Conservation (phyloP, 2,329 filamentous ascomycete species). For the Diatrype stigma region DNA sequence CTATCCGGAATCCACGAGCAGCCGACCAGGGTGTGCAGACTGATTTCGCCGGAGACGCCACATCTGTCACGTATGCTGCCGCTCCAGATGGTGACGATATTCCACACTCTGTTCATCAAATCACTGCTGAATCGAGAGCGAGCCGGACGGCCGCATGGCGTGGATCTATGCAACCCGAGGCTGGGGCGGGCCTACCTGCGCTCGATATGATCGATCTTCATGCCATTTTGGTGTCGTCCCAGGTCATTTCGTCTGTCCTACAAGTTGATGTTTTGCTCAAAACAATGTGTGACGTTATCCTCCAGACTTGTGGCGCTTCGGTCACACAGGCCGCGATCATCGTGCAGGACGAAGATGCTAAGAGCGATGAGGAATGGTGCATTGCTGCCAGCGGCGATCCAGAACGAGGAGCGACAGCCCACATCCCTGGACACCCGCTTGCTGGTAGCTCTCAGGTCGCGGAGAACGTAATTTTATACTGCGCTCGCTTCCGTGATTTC, state of each 20-base stretch:
- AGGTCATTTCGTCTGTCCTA: conserved; percentile 74
- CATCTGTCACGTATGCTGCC: conserved; percentile 47
- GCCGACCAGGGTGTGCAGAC: conserved; percentile 66
- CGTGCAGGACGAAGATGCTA: conserved; percentile 60
- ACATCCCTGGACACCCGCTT: conserved; percentile 61
- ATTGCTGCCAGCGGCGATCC: conserved; percentile 71
- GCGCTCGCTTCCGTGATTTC: conserved; percentile 69
- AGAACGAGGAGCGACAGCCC: conserved; percentile 63
- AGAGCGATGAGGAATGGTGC: conserved; percentile 57
- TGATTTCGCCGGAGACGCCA: conserved; percentile 58
- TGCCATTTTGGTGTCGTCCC: conserved; percentile 73
- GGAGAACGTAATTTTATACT: conserved; percentile 73
- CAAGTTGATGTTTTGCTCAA: conserved; percentile 71
- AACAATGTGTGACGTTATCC: conserved; percentile 77
- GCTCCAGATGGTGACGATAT: conserved; percentile 39
- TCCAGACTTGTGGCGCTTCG: conserved; percentile 69
- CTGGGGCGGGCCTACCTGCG: conserved; percentile 62
- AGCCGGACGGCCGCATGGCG: conserved; percentile 62
- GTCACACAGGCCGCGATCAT: conserved; percentile 71
- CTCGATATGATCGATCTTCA: conserved; percentile 81
- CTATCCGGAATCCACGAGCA: conserved; percentile 53
- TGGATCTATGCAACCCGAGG: conserved; percentile 54
- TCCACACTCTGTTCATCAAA: conserved; percentile 38
- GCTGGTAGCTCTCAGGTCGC: conserved; percentile 65
- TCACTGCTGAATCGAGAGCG: conserved; percentile 47